Conservation (phyloP, 768 basidiomycete genomes). For the Mycena haematopus region DNA sequence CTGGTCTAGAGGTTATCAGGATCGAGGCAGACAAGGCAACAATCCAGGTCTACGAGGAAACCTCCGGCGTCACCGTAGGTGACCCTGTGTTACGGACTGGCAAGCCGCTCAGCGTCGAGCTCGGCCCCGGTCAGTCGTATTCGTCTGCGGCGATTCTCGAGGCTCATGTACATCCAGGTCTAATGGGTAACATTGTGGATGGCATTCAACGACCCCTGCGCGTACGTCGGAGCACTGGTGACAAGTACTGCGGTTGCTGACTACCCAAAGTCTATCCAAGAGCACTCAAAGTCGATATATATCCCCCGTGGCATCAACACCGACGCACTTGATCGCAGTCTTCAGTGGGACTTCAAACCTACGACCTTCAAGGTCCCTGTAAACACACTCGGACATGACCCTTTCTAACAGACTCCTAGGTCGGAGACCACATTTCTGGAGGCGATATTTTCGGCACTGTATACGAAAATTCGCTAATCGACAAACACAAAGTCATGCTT, state of each 20-base stretch:
- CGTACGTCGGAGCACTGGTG: constrained; percentile 51
- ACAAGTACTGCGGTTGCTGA: constrained; percentile 11
- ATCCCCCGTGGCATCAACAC: constrained; percentile 99
- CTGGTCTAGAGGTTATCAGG: constrained; percentile 88
- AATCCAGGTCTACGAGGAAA: constrained; percentile 99
- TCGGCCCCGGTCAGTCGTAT: constrained; percentile 82
- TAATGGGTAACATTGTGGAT: constrained; percentile 99
- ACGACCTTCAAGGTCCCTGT: constrained; percentile 69
- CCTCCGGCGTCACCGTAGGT: constrained; percentile 97
- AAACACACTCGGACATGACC: constrained; percentile 20
- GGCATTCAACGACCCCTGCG: constrained; percentile 93
- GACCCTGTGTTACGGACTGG: constrained; percentile 98
- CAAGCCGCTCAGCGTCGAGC: constrained; percentile 96
- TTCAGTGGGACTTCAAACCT: constrained; percentile 97
- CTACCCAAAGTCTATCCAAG: constrained; percentile 78
- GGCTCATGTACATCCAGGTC: constrained; percentile 54
- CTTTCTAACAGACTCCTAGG: constrained; percentile 46
- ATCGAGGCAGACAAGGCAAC: constrained; percentile 98
- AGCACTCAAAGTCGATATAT: constrained; percentile 98
- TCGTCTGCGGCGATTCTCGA: background rate
- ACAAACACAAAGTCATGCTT: constrained; percentile 98
- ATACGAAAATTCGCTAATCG: constrained; percentile 95
- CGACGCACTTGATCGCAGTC: constrained; percentile 83
- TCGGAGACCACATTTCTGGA: constrained; percentile 96
- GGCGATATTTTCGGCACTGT: constrained; percentile 96